Percentiles rank a stretch among this genome's conserved stretches.
These are phyloP conservation scores for Hygrophila difformis DNA, from an alignment of 257 asterid genomes.

Conservation along the genomic window DNA sequence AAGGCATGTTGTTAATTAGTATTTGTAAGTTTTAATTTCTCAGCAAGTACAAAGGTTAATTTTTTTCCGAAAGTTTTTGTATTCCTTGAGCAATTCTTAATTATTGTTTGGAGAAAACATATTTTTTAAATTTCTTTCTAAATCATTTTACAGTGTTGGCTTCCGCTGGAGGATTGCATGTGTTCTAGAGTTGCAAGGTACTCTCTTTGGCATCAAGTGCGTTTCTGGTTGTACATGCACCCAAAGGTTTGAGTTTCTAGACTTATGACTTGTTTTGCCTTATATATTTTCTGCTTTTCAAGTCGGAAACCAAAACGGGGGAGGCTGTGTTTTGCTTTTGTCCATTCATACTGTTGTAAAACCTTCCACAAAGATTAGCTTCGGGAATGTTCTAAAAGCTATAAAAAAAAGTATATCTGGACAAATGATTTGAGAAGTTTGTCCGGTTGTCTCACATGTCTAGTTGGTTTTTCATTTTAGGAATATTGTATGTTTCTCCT, in stretches of 20 bases:
- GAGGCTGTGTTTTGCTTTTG: no score
- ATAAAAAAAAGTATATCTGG: no score
- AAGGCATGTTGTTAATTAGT: conserved; percentile 40
- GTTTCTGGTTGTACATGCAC: conserved; percentile 94
- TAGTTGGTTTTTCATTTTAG: no score
- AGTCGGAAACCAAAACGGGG: not conserved
- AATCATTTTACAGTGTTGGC: conserved; percentile 69
- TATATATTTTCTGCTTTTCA: not conserved
- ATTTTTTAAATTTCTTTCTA: not conserved
- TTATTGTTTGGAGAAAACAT: no score
- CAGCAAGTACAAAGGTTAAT: conserved; percentile 8
- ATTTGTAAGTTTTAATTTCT: conserved; percentile 9
- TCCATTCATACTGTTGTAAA: no score
- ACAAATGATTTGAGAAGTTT: no score
- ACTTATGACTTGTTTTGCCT: not conserved
- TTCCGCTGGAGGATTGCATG: conserved; percentile 71
- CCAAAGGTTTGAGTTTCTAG: conserved; percentile 59
- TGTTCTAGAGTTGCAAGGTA: conserved; percentile 47
- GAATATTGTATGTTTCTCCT: no score
- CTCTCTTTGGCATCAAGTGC: conserved; percentile 56
- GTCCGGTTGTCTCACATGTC: no score
- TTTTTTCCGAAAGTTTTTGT: conserved; percentile 10
- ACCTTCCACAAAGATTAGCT: no score
- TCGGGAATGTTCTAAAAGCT: no score
- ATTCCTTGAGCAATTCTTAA: no score